Conservation (phyloP, 1,139 yeast species). For the Nakaseomyces kungkrabaensis region DNA sequence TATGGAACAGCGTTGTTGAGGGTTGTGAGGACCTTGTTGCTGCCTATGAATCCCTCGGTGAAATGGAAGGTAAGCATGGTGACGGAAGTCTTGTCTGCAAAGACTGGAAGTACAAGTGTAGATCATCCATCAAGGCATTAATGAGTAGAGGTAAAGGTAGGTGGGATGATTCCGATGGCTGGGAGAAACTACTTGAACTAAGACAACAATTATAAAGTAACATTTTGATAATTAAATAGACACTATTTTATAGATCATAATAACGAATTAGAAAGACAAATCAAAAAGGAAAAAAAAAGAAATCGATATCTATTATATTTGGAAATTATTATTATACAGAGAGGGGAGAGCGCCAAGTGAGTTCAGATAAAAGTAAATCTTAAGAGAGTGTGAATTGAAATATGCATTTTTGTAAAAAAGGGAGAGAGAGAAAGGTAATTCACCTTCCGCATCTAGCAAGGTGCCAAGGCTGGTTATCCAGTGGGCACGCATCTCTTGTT, state of each 20-base stretch:
- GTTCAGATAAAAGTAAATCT: too few species aligned
- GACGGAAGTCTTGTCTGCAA: constrained; percentile 79
- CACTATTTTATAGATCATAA: neutral
- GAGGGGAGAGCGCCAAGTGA: too few species aligned
- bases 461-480: constrained; percentile 92
- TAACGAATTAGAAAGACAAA: neutral
- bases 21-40: constrained; percentile 72
- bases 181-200: constrained; percentile 52
- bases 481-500: constrained; percentile 95
- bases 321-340: neutral
- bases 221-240: too few species aligned
- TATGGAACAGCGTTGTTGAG: constrained; percentile 77
- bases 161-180: constrained; percentile 78
- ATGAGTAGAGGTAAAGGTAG: constrained; percentile 68
- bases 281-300: neutral
- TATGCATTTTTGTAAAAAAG: neutral
- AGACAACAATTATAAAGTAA: constrained; percentile 30
- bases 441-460: constrained; percentile 66
- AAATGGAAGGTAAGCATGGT: constrained; percentile 72
- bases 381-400: neutral
- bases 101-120: constrained; percentile 85
- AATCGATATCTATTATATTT: neutral
- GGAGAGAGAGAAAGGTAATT: neutral
- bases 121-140: constrained; percentile 59
- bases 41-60: constrained; percentile 83